Evolutionary conservation across 2,329 filamentous ascomycete genomes (phyloP).

Genomic region (Colletotrichum trifolii): DNA sequence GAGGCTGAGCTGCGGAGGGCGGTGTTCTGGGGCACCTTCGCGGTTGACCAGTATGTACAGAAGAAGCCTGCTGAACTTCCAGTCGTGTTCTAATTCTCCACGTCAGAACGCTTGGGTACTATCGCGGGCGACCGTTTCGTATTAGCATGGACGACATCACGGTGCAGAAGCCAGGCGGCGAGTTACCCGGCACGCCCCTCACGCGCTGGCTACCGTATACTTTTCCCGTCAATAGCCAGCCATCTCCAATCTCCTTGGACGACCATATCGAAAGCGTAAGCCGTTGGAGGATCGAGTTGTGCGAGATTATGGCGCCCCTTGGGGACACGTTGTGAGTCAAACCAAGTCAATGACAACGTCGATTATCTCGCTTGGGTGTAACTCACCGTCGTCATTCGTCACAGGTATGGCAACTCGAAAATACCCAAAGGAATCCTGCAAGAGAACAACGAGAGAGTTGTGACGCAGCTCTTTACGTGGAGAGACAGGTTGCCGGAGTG

Average conservation of each 20-base stretch:
- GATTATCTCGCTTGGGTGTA: not conserved
- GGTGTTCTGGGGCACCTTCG: constrained; percentile 46
- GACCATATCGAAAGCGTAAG: not conserved
- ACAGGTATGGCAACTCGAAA: constrained; percentile 39
- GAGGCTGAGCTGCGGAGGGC: constrained; percentile 43
- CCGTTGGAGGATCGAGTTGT: constrained; percentile 13
- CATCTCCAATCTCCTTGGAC: not conserved
- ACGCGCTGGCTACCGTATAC: constrained; percentile 11
- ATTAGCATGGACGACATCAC: constrained; percentile 43
- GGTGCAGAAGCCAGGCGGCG: constrained; percentile 35
- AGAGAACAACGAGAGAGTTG: constrained; percentile 37
- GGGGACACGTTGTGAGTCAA: constrained; percentile 40
- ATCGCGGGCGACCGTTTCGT: constrained; percentile 42
- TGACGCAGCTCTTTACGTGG: constrained; percentile 38
- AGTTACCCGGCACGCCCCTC: not conserved
- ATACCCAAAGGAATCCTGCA: constrained; percentile 34
- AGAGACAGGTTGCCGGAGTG: constrained; percentile 35
- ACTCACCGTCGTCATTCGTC: not conserved
- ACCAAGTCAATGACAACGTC: not conserved
- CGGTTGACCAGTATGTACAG: constrained; percentile 42
- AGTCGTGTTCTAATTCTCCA: not conserved
- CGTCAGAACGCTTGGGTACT: constrained; percentile 41
- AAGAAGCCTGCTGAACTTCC: not conserved
- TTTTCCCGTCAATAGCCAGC: not conserved
- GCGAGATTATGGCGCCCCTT: constrained; percentile 41